These are phyloP conservation scores for Trichoderma koningii DNA, from an alignment of 2,329 filamentous ascomycete genomes.

Conservation along the genomic window DNA sequence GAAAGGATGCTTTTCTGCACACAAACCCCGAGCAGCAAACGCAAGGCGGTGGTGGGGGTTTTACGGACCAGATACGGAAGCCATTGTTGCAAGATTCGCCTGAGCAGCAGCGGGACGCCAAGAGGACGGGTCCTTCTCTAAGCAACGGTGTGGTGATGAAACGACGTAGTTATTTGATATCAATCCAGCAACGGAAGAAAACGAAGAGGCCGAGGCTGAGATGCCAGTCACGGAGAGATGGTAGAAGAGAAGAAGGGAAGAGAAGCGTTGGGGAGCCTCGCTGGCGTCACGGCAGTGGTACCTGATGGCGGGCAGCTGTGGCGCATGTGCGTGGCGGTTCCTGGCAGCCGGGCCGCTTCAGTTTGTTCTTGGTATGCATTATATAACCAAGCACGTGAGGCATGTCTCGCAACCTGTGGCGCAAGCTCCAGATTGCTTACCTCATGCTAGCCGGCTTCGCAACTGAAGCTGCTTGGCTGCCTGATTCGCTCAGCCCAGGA, in stretches of 20 bases:
- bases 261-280: constrained; percentile 19
- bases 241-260: not conserved
- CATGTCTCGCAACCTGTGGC: not conserved
- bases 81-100: constrained; percentile 46
- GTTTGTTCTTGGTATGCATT: not conserved
- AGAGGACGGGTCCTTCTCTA: not conserved
- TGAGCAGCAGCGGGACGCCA: constrained; percentile 17
- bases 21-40: not conserved
- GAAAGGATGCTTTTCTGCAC: not conserved
- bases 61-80: constrained; percentile 55
- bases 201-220: not conserved
- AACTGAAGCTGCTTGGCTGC: not conserved
- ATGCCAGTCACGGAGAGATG: not conserved
- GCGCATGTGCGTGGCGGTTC: not conserved
- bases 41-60: constrained; percentile 28
- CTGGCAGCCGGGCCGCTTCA: not conserved
- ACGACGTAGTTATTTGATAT: not conserved
- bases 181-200: not conserved
- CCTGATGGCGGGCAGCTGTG: constrained; percentile 31
- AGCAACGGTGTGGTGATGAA: not conserved
- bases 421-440: not conserved
- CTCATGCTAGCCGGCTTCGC: not conserved
- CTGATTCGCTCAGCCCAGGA: not conserved
- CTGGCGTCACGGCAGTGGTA: constrained; percentile 41
- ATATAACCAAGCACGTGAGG: not conserved